These are phyloP conservation scores for Fimicolochytrium jonesii DNA, from an alignment of 192 early-diverging fungal species.

Conservation along the genomic window DNA sequence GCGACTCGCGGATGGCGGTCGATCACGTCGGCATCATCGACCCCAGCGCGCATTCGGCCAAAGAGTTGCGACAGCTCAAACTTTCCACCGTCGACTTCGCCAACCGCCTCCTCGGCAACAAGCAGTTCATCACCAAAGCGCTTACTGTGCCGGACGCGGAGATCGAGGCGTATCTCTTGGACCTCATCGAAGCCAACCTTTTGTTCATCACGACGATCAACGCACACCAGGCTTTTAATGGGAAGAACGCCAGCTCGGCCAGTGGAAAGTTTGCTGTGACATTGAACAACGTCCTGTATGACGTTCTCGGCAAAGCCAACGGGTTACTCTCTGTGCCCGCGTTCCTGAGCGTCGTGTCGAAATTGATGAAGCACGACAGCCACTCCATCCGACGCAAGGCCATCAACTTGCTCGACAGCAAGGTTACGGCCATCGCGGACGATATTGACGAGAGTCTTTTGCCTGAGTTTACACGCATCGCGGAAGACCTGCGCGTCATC, in stretches of 20 bases:
- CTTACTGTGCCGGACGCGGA: conserved; percentile 28
- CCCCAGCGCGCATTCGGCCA: conserved; percentile 10
- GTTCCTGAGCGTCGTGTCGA: conserved; percentile 68
- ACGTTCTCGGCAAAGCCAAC: conserved; percentile 71
- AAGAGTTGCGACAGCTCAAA: conserved; percentile 65
- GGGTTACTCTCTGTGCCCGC: conserved; percentile 66
- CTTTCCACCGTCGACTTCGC: conserved; percentile 53
- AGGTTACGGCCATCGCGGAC: conserved; percentile 48
- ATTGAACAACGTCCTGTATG: conserved; percentile 54
- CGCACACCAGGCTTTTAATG: conserved; percentile 33
- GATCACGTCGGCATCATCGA: conserved; percentile 3
- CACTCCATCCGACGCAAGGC: conserved; percentile 66
- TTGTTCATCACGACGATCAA: conserved; percentile 52
- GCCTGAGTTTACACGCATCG: conserved; percentile 44
- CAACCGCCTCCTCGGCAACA: conserved; percentile 44
- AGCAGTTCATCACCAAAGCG: conserved; percentile 50
- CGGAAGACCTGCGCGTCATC: conserved; percentile 36
- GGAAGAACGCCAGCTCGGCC: not conserved
- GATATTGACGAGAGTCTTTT: conserved; percentile 45
- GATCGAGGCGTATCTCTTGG: conserved; percentile 44
- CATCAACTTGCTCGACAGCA: conserved; percentile 68
- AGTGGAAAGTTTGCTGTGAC: not conserved
- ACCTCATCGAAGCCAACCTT: conserved; percentile 53
- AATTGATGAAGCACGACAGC: conserved; percentile 43
- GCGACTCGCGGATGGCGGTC: not conserved